These are phyloP conservation scores for Flaveria brownii DNA, from an alignment of 129 eudicot genomes.

Conservation along the genomic window DNA sequence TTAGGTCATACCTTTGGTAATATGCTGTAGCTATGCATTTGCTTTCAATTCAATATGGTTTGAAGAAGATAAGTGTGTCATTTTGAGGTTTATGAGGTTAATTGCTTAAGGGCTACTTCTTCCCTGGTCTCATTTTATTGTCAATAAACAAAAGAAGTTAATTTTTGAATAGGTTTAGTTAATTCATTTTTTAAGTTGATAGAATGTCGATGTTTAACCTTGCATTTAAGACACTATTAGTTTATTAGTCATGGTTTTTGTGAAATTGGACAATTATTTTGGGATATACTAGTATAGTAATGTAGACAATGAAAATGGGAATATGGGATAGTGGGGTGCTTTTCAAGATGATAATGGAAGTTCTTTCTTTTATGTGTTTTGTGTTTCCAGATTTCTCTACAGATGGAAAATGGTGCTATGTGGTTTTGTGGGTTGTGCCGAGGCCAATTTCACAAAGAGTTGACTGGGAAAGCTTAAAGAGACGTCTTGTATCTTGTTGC, in stretches of 20 bases:
- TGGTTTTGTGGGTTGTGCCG: conserved; percentile 71
- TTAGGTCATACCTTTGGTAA: background rate
- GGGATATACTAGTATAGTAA: no score
- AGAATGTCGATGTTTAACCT: no score
- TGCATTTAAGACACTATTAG: no score
- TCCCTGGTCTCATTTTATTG: background rate
- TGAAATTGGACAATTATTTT: background rate
- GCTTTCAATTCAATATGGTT: background rate
- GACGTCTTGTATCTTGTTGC: conserved; percentile 61
- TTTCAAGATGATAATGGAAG: conserved; percentile 2
- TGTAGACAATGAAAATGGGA: no score
- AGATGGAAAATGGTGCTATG: conserved; percentile 88
- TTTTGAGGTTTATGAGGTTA: background rate
- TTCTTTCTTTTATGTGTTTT: background rate
- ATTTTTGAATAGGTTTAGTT: no score
- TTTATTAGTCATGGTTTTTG: background rate
- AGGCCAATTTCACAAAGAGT: conserved; percentile 48
- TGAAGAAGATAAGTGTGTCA: conserved; percentile 11
- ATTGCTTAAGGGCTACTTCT: background rate
- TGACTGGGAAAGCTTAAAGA: conserved; percentile 74
- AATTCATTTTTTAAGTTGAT: background rate
- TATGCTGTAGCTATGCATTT: background rate
- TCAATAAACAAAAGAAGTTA: background rate
- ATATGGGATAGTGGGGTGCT: no score
- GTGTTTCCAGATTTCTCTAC: conserved; percentile 61